Percentiles rank a stretch among this genome's conserved stretches.
These are phyloP conservation scores for Teratosphaeria nubilosa DNA, from an alignment of 2,329 filamentous ascomycete species.

Conservation along the genomic window DNA sequence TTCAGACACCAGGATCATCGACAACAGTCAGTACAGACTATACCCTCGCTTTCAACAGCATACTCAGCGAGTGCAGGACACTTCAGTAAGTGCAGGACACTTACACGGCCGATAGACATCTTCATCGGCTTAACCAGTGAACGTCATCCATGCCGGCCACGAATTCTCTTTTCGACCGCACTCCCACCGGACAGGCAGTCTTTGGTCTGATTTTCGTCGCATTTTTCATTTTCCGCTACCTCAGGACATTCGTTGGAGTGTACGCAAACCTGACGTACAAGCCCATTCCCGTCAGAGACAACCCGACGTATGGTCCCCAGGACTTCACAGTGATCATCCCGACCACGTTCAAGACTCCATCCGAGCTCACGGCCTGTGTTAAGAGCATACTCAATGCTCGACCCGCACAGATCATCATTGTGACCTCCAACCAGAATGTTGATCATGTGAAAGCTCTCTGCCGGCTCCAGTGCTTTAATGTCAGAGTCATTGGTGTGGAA, in stretches of 20 bases:
- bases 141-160: not conserved
- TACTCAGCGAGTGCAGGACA: too few species aligned
- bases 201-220: not conserved
- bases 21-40: not conserved
- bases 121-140: not conserved
- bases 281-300: conserved; percentile 14
- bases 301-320: conserved; percentile 15
- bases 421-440: conserved; percentile 19
- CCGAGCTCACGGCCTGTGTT: conserved; percentile 21
- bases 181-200: not conserved
- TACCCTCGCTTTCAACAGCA: not conserved
- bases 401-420: conserved; percentile 19
- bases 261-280: conserved; percentile 19
- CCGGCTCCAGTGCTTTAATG: conserved; percentile 6
- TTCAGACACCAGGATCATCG: not conserved
- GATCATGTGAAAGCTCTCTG: conserved; percentile 9
- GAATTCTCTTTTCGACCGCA: not conserved
- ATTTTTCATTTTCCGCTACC: conserved; percentile 8
- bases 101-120: not conserved
- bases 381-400: conserved; percentile 13
- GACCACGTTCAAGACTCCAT: conserved; percentile 23
- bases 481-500: conserved; percentile 23
- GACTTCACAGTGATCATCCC: conserved; percentile 26
- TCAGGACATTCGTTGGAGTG: conserved; percentile 17
- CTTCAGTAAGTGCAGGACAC: not conserved